Base-by-base conservation (phyloP, 2,329 filamentous ascomycete genomes). In the Arthrobotrys sphaeroides region DNA sequence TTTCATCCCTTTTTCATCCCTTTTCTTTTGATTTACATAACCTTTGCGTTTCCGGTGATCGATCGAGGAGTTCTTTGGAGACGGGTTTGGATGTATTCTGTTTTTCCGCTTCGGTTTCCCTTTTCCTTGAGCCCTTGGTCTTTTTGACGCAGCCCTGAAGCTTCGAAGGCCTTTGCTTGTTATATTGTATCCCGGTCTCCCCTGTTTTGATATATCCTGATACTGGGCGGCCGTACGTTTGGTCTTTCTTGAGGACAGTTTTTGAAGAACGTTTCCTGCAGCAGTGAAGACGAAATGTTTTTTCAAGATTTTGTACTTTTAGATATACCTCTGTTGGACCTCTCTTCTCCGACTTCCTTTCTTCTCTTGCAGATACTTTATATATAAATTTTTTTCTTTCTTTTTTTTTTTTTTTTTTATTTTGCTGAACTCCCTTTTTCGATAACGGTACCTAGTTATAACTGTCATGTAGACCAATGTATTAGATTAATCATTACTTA, bases 61-160 rank as follows among this genome's bases (percentile, higher is more conserved):
- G 45, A 42, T 28, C 28, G 62, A 45, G 70, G 70, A 74, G 70
- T 74, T 73, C 20, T 62, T 57, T 73, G 55, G 55, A 67, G 70
- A 67, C 60, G 38, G 51, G 61, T 36, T 72, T 67, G 60, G 36
- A 61, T 73, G 49, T 26, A 60, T 67, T 59, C 42, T 59, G 40
- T 55, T 61, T 75, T 65, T 12, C 38, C 28, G 33, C 51, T 28
- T 61, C 43, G n/a, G 12, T 24, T 49, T 55, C 61, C 64, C 33
- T 13, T 53, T 60, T 60, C 38, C 40, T 45, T 70, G 13, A 6
- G 33, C 33, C 24, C 53, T 24, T 33, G n/a, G 24, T 3, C 5
- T 28, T 26, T 66, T 66, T 43, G 12, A 24, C 24, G 28, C 20
- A 26, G n/a, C n/a, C n/a, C n/a, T n/a, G n/a, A n/a, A n/a, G n/a